Base-by-base conservation (phyloP, 1,284 basidiomycete species). In the Ceratobasidium sp. region DNA sequence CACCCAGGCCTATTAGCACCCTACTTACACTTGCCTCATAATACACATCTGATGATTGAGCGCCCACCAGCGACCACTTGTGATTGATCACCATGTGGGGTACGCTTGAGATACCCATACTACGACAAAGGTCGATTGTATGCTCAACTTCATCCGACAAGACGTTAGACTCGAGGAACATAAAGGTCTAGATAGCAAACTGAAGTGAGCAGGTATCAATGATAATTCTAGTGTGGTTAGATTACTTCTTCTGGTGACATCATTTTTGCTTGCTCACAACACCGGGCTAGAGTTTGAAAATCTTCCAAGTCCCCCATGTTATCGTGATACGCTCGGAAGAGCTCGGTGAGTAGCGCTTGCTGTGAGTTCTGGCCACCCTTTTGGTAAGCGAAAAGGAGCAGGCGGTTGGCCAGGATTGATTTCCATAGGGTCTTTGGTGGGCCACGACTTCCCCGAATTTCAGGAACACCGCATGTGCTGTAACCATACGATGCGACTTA, bases 21-120 rank as follows among this genome's bases (percentile, higher is more conserved):
- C 15, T 5, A 31, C 13, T 5, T 3, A 31, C 7, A 64, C 83
- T 74, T 72, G 89, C 91, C 83, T 91, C 86, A 49, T 88, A 79
- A 74, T 86, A 92, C 13, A 89, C 87, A 38, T 91, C 88, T 42
- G 85, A 83, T 6, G 85, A 81, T 77, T 92, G 91, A 2, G 87
- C 87, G 6, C 91, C 91, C 52, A 85, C 87, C 49, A 93, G 80
- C 6, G 88, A 89, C 89, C 90, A 93, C 74, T 87, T 87, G 22
- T 86, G 85, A 75, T 93, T 88, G 72, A 94, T 88, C 75, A 93
- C 86, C 53, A 86, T 86, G 79, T 92, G 86, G 1, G 92, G 92
- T 5, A 93, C 90, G 42, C 92, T 90, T 0, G 85, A 89, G 62
- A 94, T 86, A n/a, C 91, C 91, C 70, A 86, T 86, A 38, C 81